These are phyloP conservation scores for Cytospora mali DNA, from an alignment of 2,329 filamentous ascomycete species.

Conservation along the genomic window DNA sequence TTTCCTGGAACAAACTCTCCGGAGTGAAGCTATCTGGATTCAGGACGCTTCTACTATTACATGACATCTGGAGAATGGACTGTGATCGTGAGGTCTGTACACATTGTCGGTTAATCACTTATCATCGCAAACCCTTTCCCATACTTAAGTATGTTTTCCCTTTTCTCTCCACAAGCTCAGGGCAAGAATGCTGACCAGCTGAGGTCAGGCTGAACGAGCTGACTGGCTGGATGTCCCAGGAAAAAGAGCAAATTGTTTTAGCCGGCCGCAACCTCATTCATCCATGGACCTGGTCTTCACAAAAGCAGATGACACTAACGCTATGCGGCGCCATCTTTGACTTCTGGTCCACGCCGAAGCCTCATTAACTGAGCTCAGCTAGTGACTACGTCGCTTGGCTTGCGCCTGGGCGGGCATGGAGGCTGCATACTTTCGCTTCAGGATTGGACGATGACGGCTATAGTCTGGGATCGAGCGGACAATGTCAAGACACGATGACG, in stretches of 20 bases:
- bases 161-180: not conserved
- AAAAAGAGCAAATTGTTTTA: not conserved
- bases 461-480: conserved; percentile 2
- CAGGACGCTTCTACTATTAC: not conserved
- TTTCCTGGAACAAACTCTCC: too few relatives aligned
- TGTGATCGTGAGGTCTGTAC: too few relatives aligned
- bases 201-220: not conserved
- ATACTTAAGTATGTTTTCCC: not conserved
- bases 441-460: conserved; percentile 2
- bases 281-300: conserved; percentile 19
- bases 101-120: too few relatives aligned
- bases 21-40: not conserved
- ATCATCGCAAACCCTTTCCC: not conserved
- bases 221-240: not conserved
- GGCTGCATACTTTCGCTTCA: not conserved
- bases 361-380: conserved; percentile 13
- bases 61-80: not conserved
- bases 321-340: not conserved
- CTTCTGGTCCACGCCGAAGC: conserved; percentile 4
- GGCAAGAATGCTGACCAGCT: not conserved
- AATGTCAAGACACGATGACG: conserved; percentile 2
- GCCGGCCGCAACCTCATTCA: conserved; percentile 15
- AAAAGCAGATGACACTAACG: conserved; percentile 20
- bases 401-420: conserved; percentile 11
- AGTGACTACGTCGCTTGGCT: not conserved